A percentile compares a stretch with the other conserved stretches of the same genome.
Conservation (phyloP, 768 basidiomycete species). For the Tricholoma furcatifolium region DNA sequence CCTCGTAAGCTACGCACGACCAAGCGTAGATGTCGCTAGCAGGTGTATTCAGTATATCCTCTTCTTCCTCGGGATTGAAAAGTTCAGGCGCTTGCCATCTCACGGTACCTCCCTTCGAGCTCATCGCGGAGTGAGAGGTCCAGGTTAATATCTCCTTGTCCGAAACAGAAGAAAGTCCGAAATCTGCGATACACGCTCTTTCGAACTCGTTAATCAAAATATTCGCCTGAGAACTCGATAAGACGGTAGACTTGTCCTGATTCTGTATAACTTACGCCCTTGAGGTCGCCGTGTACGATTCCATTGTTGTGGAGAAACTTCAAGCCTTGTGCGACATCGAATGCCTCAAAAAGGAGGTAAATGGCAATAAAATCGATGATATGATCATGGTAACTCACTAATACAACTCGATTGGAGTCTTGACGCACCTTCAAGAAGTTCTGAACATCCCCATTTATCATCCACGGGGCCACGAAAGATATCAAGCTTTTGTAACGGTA, state of each 20-base stretch:
- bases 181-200: too few species aligned
- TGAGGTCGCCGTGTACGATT: too few species aligned
- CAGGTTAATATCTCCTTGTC: too few species aligned
- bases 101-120: too few species aligned
- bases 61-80: too few species aligned
- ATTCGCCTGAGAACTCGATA: background rate
- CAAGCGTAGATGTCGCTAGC: too few species aligned
- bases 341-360: background rate
- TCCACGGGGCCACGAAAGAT: slow-evolving; percentile 5
- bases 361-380: background rate
- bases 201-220: background rate
- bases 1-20: background rate
- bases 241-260: background rate
- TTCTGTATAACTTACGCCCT: background rate
- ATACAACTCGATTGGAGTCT: background rate
- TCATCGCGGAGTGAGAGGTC: background rate
- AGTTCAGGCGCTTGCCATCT: too few species aligned
- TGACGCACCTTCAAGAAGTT: background rate
- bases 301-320: too few species aligned
- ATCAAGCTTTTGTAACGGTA: background rate
- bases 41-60: too few species aligned
- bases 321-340: too few species aligned
- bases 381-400: background rate
- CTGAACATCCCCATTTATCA: too few species aligned
- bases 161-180: too few species aligned